Evolutionary conservation across 108 stramenopile species (phyloP), one percentile per base, ranked within the genome.

Genomic region (Nitzschia putrida): DNA sequence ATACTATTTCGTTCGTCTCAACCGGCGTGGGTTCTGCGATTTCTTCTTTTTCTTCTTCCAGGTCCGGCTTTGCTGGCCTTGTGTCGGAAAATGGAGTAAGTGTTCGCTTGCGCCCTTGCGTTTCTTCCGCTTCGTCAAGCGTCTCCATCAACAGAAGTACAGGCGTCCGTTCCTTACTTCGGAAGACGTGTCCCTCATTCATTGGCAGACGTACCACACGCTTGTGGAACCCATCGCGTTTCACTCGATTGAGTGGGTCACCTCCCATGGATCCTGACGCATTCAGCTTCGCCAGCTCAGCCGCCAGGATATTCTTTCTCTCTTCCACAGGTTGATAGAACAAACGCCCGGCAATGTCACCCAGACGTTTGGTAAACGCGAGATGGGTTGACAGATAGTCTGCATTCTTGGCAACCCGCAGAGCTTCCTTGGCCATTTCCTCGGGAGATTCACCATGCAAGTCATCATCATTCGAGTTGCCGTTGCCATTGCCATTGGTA

Each of bases 91-190:
- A 71, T 23, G 45, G 50, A 38, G 75, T 81, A 59, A 57, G 39
- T 72, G 2, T 22, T 43, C 22, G 20, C 64, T 40, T 57, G 41
- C n/a, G 14, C 4, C 42, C 55, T 18, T 41, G 22, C 54, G 57
- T 61, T 52, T 58, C 61, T n/a, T 34, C 72, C 20, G 57, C 74
- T 45, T 84, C 86, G 44, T 66, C 78, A 26, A 86, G 24, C 8
- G 86, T 54, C 67, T 95, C 94, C 39, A 86, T 74, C 14, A 91
- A 68, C 14, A 95, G 57, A 20, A 95, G 76, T 0, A 95, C 88
- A 9, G 94, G 94, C 34, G 94, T 95, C 18, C 94, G 77, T 66
- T 88, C 94, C 49, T 95, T 95, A 66, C 91, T 92, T 57, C 94
- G 80, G 72, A 95, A 95, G 0, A 95, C 94, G 69, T 91, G 90